Base-by-base conservation (phyloP, 805 yeast species). In the Lachancea quebecensis region DNA sequence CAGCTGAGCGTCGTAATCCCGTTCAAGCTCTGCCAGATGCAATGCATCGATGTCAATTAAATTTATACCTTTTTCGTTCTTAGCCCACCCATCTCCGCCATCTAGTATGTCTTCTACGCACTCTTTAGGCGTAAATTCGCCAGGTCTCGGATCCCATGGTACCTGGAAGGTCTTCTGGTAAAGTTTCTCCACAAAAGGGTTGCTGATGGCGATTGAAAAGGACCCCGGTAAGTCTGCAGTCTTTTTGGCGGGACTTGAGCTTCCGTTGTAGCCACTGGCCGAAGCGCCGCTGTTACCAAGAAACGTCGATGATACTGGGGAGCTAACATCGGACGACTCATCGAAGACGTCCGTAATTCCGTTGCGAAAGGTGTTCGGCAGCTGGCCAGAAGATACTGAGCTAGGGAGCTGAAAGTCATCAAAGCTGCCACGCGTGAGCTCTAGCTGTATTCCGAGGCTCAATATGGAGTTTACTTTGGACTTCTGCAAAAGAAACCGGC, bases 381-480 rank as follows among this genome's bases (percentile, higher is more conserved):
- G 35, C 42, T 61, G 65, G 9, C 59, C 57, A 6, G 56, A 49
- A 4, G 54, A 43, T 28, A 50, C 47, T 18, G 40, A 35, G 14
- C 45, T 46, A 8, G 62, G 46, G 3, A 50, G 41, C 35, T 51
- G 49, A 39, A 65, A 65, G 32, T 65, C 69, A 11, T 50, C 47
- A 42, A 62, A 65, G 6, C 57, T 41, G 33, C 69, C 77, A 52
- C 72, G 64, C 30, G 67, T 52, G 37, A 70, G 57, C 35, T 68
- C 71, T 53, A 85, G 62, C 4, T 70, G 68, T n/a, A 85, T 67
- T 1, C 81, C 72, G 35, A 87, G 49, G 48, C 75, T 81, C 34
- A 84, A 63, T n/a, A 87, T 83, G 2, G 95, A 82, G 61, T 91
- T 91, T 15, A 91, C 79, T 52, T 87, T 86, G 1, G 95, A 83